These are phyloP conservation scores for Fusarium anguioides DNA, from an alignment of 2,329 filamentous ascomycete species.

Conservation along the genomic window DNA sequence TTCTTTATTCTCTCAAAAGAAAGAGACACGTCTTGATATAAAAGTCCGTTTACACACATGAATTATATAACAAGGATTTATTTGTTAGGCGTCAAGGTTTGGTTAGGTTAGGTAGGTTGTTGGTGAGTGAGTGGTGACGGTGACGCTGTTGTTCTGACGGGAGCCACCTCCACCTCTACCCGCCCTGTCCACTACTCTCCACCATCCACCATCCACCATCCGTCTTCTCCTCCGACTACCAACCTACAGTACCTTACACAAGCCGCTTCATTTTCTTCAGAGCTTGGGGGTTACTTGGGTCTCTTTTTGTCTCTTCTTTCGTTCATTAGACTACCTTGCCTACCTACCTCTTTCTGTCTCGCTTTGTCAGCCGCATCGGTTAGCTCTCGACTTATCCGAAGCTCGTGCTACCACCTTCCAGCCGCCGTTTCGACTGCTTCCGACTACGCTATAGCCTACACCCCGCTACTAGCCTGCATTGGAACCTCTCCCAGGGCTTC, in stretches of 20 bases:
- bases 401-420: conserved; percentile 30
- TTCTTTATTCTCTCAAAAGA: background rate
- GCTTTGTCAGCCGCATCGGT: background rate
- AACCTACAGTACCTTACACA: conserved; percentile 9
- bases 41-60: background rate
- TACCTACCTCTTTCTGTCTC: background rate
- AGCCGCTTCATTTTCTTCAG: conserved; percentile 31
- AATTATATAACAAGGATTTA: background rate
- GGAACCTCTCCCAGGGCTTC: conserved; percentile 32
- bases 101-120: background rate
- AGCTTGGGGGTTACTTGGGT: conserved; percentile 18
- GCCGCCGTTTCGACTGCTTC: conserved; percentile 24
- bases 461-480: conserved; percentile 27
- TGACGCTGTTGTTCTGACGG: conserved; percentile 33
- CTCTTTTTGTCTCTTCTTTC: conserved; percentile 3
- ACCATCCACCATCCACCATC: conserved; percentile 30
- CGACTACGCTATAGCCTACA: conserved; percentile 19
- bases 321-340: too few species aligned
- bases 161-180: conserved; percentile 43
- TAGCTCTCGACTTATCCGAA: conserved; percentile 16
- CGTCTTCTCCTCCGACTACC: conserved; percentile 24
- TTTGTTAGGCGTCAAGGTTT: background rate
- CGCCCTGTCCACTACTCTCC: conserved; percentile 38
- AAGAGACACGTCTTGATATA: background rate
- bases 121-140: conserved; percentile 42